Base-by-base conservation (phyloP, 306 rosid genomes). In the Calophaca sinica region DNA sequence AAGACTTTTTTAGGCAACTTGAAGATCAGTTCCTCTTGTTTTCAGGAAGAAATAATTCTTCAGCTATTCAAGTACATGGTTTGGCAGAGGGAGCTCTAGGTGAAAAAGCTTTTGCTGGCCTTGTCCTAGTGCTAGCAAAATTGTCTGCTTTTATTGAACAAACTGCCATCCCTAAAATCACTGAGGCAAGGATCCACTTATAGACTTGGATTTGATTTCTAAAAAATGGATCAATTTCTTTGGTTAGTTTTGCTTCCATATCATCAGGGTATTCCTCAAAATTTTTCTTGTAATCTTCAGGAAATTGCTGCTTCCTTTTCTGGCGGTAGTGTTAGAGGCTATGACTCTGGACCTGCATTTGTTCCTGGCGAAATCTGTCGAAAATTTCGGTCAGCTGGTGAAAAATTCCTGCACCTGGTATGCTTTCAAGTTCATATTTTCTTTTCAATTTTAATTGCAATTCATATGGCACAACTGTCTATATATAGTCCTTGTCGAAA, bases 231-330 rank as follows among this genome's bases (percentile, higher is more conserved):
- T 68, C 35, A 52, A 55, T 81, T 78, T 62, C 29, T 62, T 8
- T 66, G 45, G 74, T 63, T 75, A 28, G 59, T 54, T 67, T 79
- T 76, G 51, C 62, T 48, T 76, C 42, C 63, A 15, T 74, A 66
- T 49, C 62, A 80, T 35, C 42, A 12, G 76, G 67, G 53, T 42
- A 64, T 84, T 74, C 70, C 28, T 75, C 72, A 69, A 79, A 70
- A 26, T 20, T 82, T 75, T 63, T 68, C 50, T 45, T 83, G 77
- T 73, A 82, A 59, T 57, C 75, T 71, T 82, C 92, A 94, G 97
- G 97, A 88, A 81, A 82, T 91, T 79, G 93, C 89, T 2, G 88
- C 94, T 82, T 88, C 97, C 64, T 91, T 90, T 87, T 89, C 96
- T 79, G 90, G 90, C 44, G 96, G 93, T 73, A 87, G 96, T 81